Base-by-base conservation (phyloP, 108 stramenopile species). In the Licmophora abbreviata region DNA sequence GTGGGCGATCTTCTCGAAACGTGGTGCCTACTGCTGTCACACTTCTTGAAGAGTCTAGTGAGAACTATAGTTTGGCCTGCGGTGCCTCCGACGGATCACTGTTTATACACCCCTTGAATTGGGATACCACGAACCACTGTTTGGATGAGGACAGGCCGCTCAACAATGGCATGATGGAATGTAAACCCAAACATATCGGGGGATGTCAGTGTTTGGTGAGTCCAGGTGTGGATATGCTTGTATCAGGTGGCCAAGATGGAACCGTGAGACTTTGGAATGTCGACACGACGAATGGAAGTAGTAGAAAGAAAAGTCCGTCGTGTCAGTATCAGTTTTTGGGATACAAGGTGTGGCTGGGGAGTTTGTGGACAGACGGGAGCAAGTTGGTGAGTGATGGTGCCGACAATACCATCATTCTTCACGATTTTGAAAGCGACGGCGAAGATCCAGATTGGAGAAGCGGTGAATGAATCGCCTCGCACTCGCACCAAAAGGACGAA, bases 311-410 rank as follows among this genome's bases (percentile, higher is more conserved):
- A 25, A 20, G 21, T 45, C 59, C 64, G 0, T 54, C 54, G 29
- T 76, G 69, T 27, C 23, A 77, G 20, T 87, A 87, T 57, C 68
- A 71, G 1, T 52, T 87, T 32, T 58, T 71, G 2, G 85, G 85
- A 23, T 87, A 83, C 75, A 87, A 87, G 47, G 67, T 78, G 0
- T 87, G 85, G 85, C 50, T 82, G 23, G 74, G 75, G 15, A 65
- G 68, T 24, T 58, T 82, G 17, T 83, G 70, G 32, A 79, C 70
- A 11, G 73, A 75, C 51, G 72, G 69, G 12, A 44, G 44, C 27
- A 61, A 63, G 44, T 54, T 87, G 15, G 68, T 87, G 10, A 67
- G 73, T 10, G 85, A 87, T 56, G 84, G 84, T 42, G 68, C 65
- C n/a, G 84, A 81, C 54, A 85, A 85, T 46, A 64, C 72, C 8